phyloP scores from a whole-genome alignment of 257 asterid genomes.

The Gentiana dahurica region DNA sequence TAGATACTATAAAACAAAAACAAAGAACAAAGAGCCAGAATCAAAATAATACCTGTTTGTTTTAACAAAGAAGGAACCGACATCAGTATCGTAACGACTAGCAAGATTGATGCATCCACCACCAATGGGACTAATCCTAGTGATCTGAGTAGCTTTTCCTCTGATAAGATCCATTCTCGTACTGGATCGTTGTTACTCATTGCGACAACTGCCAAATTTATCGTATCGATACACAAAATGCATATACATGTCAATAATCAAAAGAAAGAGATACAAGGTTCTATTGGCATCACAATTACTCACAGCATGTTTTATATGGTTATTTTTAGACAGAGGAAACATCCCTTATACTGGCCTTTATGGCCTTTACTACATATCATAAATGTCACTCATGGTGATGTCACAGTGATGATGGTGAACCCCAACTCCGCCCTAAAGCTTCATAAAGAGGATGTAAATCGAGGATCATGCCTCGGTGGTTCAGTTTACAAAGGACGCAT shows the following conservation, averaged over 20 bases:
- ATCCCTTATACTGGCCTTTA: not conserved
- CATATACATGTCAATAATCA: not conserved
- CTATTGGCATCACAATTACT: not conserved
- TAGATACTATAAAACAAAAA: too few relatives aligned
- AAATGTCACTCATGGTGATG: too few relatives aligned
- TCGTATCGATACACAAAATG: not conserved
- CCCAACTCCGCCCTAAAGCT: too few relatives aligned
- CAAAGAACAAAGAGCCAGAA: too few relatives aligned
- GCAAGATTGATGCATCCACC: slow-evolving; percentile 94
- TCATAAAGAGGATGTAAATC: too few relatives aligned
- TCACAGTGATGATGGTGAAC: too few relatives aligned
- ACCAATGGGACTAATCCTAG: slow-evolving; percentile 67
- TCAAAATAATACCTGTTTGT: slow-evolving; percentile 51
- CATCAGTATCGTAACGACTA: slow-evolving; percentile 75
- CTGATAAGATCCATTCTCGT: slow-evolving; percentile 80
- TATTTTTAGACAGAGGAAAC: not conserved
- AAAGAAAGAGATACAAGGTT: not conserved
- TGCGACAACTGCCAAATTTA: slow-evolving; percentile 45
- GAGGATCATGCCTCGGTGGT: too few relatives aligned
- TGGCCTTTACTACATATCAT: not conserved
- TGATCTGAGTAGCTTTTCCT: slow-evolving; percentile 74
- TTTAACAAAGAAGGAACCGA: slow-evolving; percentile 76
- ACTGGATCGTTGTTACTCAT: slow-evolving; percentile 71
- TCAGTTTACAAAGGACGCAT: too few relatives aligned
- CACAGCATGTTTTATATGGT: not conserved